Percentiles rank a stretch among this genome's conserved stretches.
Evolutionary conservation across 352 stramenopile species (phyloP).

Genomic region (Plasmopara viticola): DNA sequence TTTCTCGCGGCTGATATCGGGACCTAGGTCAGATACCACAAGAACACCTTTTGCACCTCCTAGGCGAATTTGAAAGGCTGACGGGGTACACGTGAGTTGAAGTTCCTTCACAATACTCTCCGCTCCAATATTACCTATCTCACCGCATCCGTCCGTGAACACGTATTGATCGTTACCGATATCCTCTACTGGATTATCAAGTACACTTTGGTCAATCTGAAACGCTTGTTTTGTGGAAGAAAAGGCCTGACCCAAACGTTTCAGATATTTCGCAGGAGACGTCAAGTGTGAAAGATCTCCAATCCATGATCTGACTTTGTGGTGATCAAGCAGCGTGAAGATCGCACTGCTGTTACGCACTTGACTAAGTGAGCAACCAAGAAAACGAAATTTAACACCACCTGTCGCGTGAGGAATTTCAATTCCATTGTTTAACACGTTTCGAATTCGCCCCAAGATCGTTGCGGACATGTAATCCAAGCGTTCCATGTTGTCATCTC

Average conservation of each 20-base stretch:
- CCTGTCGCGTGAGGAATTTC: conserved; percentile 24
- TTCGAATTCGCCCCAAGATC: conserved; percentile 35
- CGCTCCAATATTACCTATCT: conserved; percentile 42
- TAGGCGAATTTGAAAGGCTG: conserved; percentile 70
- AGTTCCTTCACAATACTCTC: conserved; percentile 32
- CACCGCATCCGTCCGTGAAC: conserved; percentile 72
- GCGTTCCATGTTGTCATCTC: conserved; percentile 70
- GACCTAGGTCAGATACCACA: conserved; percentile 43
- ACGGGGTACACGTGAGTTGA: conserved; percentile 34
- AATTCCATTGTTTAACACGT: conserved; percentile 36
- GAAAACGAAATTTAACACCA: conserved; percentile 39
- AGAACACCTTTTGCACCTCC: conserved; percentile 71
- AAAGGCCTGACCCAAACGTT: conserved; percentile 69
- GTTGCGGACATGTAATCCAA: conserved; percentile 43
- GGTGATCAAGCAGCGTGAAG: conserved; percentile 57
- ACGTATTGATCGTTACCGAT: conserved; percentile 36
- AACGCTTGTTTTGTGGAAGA: conserved; percentile 59
- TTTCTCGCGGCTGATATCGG: conserved; percentile 9
- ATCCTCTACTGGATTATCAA: conserved; percentile 42
- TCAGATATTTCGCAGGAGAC: conserved; percentile 66
- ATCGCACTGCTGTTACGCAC: conserved; percentile 64
- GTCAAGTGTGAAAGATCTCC: conserved; percentile 48
- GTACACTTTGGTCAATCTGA: conserved; percentile 29
- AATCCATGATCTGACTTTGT: conserved; percentile 46
- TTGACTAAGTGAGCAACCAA: conserved; percentile 72